These are phyloP conservation scores for Aspergillus cristatus DNA, from an alignment of 495 filamentous ascomycete genomes.

Conservation along the genomic window DNA sequence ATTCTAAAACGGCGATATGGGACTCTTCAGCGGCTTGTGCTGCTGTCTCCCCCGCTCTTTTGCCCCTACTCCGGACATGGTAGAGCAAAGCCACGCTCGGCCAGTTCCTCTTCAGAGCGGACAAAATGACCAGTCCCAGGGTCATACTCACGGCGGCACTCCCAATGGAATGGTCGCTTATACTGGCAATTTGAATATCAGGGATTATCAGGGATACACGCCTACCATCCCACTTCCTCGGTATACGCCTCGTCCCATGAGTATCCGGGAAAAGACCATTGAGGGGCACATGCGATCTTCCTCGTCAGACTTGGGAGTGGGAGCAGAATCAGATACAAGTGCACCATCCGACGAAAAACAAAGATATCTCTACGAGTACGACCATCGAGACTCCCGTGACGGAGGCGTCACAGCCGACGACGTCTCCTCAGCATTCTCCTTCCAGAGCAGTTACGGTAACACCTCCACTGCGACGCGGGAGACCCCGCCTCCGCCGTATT, in stretches of 20 bases:
- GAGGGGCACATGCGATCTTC: slow-evolving; percentile 27
- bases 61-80: too few relatives aligned
- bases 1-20: too few relatives aligned
- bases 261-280: slow-evolving; percentile 36
- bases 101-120: too few relatives aligned
- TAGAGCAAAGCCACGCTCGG: too few relatives aligned
- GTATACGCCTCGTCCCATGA: slow-evolving; percentile 34
- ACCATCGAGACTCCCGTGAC: slow-evolving; percentile 2
- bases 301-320: not conserved
- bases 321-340: too few relatives aligned
- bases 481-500: slow-evolving; percentile 39
- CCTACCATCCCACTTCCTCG: slow-evolving; percentile 30
- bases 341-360: slow-evolving; percentile 23
- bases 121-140: not conserved
- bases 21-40: too few relatives aligned
- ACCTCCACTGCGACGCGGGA: slow-evolving; percentile 40
- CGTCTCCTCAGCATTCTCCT: slow-evolving; percentile 34
- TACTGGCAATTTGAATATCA: not conserved
- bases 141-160: slow-evolving; percentile 8
- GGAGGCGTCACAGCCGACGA: slow-evolving; percentile 32
- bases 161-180: too few relatives aligned
- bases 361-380: slow-evolving; percentile 13
- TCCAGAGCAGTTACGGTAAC: slow-evolving; percentile 39
- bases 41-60: too few relatives aligned
- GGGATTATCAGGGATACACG: slow-evolving; percentile 25